phyloP scores from a whole-genome alignment of 169 alveolate genomes.

The Miamiensis avidus region DNA sequence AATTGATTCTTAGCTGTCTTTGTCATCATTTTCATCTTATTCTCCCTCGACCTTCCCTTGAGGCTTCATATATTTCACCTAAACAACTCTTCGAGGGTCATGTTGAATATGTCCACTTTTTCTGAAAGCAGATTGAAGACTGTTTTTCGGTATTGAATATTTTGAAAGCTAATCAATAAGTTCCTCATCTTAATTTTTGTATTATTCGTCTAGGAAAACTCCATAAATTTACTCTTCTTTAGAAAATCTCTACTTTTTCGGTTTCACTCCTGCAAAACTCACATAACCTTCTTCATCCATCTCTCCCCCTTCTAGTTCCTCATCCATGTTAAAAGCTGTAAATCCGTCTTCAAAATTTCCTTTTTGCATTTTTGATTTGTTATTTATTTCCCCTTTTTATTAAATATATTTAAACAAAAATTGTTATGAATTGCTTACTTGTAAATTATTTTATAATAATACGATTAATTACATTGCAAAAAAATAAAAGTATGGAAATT shows the following conservation, averaged over 20 bases:
- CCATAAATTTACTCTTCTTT: neutral
- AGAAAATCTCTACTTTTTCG: neutral
- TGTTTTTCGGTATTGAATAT: neutral
- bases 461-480: too few species aligned
- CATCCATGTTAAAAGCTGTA: neutral
- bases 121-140: neutral
- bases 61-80: neutral
- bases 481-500: too few species aligned
- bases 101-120: neutral
- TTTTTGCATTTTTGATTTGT: too few species aligned
- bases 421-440: too few species aligned
- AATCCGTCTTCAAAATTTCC: neutral
- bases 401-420: too few species aligned
- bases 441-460: too few species aligned
- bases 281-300: neutral
- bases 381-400: too few species aligned
- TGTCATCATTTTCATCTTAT: neutral
- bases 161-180: neutral
- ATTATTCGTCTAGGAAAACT: neutral
- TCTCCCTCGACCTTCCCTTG: neutral
- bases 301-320: neutral
- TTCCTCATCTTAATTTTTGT: neutral
- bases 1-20: neutral
- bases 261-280: neutral
- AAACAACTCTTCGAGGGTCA: neutral